These are phyloP conservation scores for Hansenula sp. DNA, from an alignment of 1,139 yeast species.

Conservation along the genomic window DNA sequence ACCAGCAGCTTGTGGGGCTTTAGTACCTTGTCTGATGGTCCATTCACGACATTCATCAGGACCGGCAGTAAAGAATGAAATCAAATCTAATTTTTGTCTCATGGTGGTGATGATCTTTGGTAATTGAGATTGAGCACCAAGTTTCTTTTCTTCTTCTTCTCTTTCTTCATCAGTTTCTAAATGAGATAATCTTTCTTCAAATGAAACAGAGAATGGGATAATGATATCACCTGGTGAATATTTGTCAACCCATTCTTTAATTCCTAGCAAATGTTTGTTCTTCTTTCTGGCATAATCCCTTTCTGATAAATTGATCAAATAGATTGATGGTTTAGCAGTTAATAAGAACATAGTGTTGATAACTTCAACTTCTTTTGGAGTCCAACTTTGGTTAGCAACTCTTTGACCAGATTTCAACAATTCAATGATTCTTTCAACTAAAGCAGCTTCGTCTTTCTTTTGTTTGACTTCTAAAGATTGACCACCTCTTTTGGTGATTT, in stretches of 20 bases:
- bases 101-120: constrained; percentile 83
- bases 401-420: constrained; percentile 82
- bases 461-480: constrained; percentile 94
- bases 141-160: constrained; percentile 79
- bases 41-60: constrained; percentile 86
- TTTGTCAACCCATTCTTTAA: constrained; percentile 96
- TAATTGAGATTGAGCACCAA: constrained; percentile 82
- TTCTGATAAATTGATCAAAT: constrained; percentile 91
- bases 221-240: constrained; percentile 93
- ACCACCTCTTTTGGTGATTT: constrained; percentile 90
- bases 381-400: constrained; percentile 89
- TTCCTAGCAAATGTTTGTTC: constrained; percentile 87
- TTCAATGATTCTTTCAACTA: constrained; percentile 72
- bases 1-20: constrained; percentile 90
- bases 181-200: constrained; percentile 89
- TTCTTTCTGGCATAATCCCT: constrained; percentile 94
- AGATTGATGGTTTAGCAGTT: constrained; percentile 96
- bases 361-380: constrained; percentile 82
- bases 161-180: constrained; percentile 92
- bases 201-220: constrained; percentile 88
- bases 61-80: constrained; percentile 83
- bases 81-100: constrained; percentile 81
- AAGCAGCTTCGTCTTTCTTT: constrained; percentile 86
- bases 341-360: constrained; percentile 84
- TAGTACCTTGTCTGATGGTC: constrained; percentile 81